Evolutionary conservation across 257 asterid genomes (phyloP), one percentile per base, ranked within the genome.

Genomic region (Solanum raphanifolium): DNA sequence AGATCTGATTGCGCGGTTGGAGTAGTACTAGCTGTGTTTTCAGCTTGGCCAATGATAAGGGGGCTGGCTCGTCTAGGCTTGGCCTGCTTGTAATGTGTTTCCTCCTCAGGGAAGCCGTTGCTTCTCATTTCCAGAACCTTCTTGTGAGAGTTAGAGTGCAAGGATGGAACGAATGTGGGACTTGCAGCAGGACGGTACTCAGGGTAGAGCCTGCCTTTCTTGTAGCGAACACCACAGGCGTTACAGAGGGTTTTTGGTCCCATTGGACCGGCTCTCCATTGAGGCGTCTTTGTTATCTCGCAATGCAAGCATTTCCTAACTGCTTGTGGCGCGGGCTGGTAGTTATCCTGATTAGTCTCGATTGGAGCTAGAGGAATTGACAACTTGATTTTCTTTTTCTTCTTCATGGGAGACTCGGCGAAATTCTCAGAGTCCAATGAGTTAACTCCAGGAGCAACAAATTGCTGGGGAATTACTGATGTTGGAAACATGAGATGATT

Each of bases 211-310:
- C 94, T 75, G 81, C 95, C 95, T 2, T 93, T 90, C 89, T 93
- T 93, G 90, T 92, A 88, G 39, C 95, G 94, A 29, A 93, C 95
- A 0, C 94, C 95, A 86, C 95, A 93, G 0, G 95, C 95, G 48
- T 93, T 93, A 88, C 95, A 93, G 82, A 93, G 93, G 3, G 94
- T 91, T 69, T 93, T 93, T 6, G 94, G 94, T 20, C 95, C 95
- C 92, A 89, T 89, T 10, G 95, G 95, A 5, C 95, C 95, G 0
- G 94, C 91, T 86, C 94, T 89, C 95, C 94, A 93, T 82, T 93
- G 95, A 32, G 95, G 95, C 23, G 95, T 93, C 92, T 92, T 91
- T 5, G 95, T 91, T 83, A 93, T 90, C 91, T 91, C 95, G 11
- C 94, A 93, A 69, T 93, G 95, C 89, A 90, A 25, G 91, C 95